phyloP scores from a whole-genome alignment of 2,329 filamentous ascomycete genomes.

The Harringtonia aguacate region DNA sequence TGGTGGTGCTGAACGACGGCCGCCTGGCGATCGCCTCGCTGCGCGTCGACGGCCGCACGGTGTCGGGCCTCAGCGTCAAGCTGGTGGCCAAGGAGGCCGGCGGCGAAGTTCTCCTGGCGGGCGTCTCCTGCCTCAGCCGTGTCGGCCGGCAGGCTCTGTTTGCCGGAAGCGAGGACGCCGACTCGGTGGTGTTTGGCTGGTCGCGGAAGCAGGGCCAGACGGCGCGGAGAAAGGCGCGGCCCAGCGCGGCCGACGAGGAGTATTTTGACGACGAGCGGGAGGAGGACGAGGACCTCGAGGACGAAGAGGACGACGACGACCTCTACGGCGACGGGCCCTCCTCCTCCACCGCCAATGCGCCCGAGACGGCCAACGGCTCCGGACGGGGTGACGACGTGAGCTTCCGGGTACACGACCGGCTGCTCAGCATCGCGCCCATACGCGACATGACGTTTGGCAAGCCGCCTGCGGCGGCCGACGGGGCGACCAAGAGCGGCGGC shows the following conservation, averaged over 20 bases:
- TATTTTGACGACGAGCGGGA: constrained; percentile 27
- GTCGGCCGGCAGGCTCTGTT: constrained; percentile 65
- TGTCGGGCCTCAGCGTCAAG: constrained; percentile 73
- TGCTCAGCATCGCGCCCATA: constrained; percentile 72
- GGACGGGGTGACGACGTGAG: constrained; percentile 46
- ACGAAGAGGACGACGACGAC: constrained; percentile 52
- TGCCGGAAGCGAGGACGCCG: constrained; percentile 71
- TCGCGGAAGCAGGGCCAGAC: constrained; percentile 50
- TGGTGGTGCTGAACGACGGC: constrained; percentile 73
- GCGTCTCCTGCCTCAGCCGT: constrained; percentile 58
- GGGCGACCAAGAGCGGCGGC: constrained; percentile 28
- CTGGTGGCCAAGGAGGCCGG: constrained; percentile 52
- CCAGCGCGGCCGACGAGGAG: constrained; percentile 38
- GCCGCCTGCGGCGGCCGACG: constrained; percentile 29
- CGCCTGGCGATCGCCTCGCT: constrained; percentile 68
- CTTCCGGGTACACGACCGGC: constrained; percentile 67
- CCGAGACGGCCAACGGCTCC: constrained; percentile 20
- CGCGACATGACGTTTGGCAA: constrained; percentile 62
- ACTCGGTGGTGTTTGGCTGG: constrained; percentile 77
- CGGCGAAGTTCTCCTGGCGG: constrained; percentile 48
- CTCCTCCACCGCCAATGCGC: constrained; percentile 8
- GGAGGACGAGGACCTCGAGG: constrained; percentile 44
- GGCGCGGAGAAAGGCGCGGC: constrained; percentile 52
- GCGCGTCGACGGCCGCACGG: constrained; percentile 78
- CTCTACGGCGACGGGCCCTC: constrained; percentile 49